Evolutionary conservation across 176 grass and related monocot species (phyloP).

Genomic region (Panicum miliaceum): DNA sequence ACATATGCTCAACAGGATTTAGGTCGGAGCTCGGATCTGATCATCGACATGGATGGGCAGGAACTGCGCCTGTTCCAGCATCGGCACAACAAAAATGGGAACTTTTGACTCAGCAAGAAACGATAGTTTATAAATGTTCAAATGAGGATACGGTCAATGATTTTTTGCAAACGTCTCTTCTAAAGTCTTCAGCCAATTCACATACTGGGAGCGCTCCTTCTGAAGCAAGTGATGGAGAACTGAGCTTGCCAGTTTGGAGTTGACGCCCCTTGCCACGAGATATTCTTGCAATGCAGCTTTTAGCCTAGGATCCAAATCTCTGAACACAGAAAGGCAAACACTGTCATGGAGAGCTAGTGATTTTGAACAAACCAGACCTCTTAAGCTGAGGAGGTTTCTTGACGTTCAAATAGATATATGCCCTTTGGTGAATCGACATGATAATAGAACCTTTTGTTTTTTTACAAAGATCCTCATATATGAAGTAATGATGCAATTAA

Average conservation of each 20-base stretch:
- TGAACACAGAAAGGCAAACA: conserved; percentile 35
- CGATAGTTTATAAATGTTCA: neutral
- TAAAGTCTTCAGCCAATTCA: conserved; percentile 61
- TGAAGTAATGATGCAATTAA: too few relatives aligned
- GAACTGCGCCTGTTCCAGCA: too few relatives aligned
- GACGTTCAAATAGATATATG: too few relatives aligned
- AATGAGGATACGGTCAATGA: neutral
- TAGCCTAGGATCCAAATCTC: conserved; percentile 59
- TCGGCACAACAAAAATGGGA: neutral
- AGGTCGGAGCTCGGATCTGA: too few relatives aligned
- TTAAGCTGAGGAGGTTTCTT: too few relatives aligned
- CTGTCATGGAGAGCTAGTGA: neutral
- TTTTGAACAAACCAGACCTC: too few relatives aligned
- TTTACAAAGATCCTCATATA: too few relatives aligned
- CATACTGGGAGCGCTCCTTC: conserved; percentile 72
- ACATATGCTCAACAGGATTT: too few relatives aligned
- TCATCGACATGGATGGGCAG: too few relatives aligned
- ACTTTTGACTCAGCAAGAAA: neutral
- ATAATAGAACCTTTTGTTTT: too few relatives aligned
- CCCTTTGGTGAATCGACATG: too few relatives aligned
- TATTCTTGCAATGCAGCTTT: conserved; percentile 55
- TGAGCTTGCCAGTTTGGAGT: conserved; percentile 46
- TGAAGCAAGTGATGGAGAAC: conserved; percentile 57
- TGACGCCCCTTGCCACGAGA: conserved; percentile 64
- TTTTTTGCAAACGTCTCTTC: conserved; percentile 47